Percentiles rank a stretch among this genome's conserved stretches.
phyloP scores from a whole-genome alignment of 192 early-diverging fungal genomes.

The Obelidium mucronatum region DNA sequence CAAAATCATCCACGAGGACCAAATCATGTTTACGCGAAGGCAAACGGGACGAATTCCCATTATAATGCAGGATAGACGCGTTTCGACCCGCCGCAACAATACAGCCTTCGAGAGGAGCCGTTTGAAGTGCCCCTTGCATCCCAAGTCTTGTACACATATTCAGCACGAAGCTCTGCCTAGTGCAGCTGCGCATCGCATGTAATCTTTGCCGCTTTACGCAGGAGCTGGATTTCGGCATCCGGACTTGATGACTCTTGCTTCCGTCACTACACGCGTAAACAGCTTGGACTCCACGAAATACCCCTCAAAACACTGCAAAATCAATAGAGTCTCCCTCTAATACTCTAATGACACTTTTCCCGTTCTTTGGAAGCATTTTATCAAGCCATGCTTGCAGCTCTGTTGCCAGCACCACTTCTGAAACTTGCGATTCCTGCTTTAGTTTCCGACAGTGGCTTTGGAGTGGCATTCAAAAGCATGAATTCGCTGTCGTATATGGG shows the following conservation, averaged over 20 bases:
- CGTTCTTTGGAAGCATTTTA: not conserved
- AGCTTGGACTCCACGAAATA: not conserved
- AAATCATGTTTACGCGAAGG: too few species aligned
- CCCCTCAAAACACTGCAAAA: not conserved
- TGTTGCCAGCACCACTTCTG: not conserved
- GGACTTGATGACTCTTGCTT: slow-evolving; percentile 84
- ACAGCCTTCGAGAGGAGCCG: slow-evolving; percentile 76
- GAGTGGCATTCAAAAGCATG: not conserved
- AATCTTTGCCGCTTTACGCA: slow-evolving; percentile 52
- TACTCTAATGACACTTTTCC: not conserved
- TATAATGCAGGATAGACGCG: slow-evolving; percentile 85
- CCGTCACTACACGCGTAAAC: slow-evolving; percentile 62
- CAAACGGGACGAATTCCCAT: slow-evolving; percentile 47
- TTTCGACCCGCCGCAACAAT: slow-evolving; percentile 81
- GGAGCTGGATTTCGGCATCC: slow-evolving; percentile 74
- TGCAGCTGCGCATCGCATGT: slow-evolving; percentile 71
- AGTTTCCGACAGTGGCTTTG: not conserved
- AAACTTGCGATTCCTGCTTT: not conserved
- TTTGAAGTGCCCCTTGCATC: too few species aligned
- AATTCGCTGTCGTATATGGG: not conserved
- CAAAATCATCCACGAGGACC: too few species aligned
- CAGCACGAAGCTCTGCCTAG: slow-evolving; percentile 77
- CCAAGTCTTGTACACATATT: slow-evolving; percentile 78
- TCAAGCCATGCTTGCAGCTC: not conserved
- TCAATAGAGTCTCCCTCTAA: not conserved